Evolutionary conservation across 1,284 basidiomycete genomes (phyloP).

Genomic region (Anthracocystis setariae): DNA sequence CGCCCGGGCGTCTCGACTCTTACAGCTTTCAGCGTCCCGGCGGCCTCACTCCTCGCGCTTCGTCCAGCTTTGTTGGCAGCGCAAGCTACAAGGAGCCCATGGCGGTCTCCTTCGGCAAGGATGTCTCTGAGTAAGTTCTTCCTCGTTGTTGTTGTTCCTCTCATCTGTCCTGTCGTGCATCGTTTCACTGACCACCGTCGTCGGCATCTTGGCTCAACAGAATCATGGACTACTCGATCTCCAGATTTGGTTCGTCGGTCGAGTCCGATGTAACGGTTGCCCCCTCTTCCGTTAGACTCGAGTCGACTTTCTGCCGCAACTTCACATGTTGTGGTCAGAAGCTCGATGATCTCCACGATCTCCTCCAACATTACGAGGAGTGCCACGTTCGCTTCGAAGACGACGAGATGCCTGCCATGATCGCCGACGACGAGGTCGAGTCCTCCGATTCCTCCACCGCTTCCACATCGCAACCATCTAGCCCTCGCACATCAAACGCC

Average conservation of each 20-base stretch:
- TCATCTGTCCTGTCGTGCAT: not conserved
- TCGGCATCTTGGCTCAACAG: conserved; percentile 21
- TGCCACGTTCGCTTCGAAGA: conserved; percentile 66
- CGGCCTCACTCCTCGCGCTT: conserved; percentile 42
- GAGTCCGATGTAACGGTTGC: conserved; percentile 64
- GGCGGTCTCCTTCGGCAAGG: conserved; percentile 63
- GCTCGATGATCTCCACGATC: conserved; percentile 65
- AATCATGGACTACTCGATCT: conserved; percentile 65
- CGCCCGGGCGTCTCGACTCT: conserved; percentile 37
- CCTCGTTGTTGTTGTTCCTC: too few species aligned
- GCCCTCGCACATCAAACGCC: conserved; percentile 52
- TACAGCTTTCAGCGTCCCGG: conserved; percentile 46
- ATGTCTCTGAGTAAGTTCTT: conserved; percentile 65
- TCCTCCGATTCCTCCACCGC: conserved; percentile 54
- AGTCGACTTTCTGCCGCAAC: conserved; percentile 66
- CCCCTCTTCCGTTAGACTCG: conserved; percentile 61
- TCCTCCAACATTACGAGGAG: conserved; percentile 67
- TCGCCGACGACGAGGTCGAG: conserved; percentile 60
- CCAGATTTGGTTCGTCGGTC: conserved; percentile 59
- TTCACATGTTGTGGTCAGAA: conserved; percentile 65
- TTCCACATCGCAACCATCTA: conserved; percentile 55
- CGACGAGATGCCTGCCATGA: conserved; percentile 61
- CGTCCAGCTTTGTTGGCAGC: conserved; percentile 53
- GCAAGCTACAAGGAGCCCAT: conserved; percentile 62
- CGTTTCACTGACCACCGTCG: not conserved